Conservation (phyloP, 2,329 filamentous ascomycete genomes). For the Colletotrichum sublineola region DNA sequence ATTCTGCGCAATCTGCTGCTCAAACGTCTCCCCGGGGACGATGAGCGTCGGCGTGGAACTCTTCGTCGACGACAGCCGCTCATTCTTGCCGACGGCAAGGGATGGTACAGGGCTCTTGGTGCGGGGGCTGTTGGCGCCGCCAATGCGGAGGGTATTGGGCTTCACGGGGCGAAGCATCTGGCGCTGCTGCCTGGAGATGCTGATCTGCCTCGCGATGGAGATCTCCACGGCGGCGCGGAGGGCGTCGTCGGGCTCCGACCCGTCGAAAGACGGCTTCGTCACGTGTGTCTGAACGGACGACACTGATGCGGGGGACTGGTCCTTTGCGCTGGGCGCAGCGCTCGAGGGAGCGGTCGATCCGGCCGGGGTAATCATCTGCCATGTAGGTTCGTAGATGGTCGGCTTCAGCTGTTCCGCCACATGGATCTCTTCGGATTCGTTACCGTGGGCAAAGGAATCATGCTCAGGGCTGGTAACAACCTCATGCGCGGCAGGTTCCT, state of each 20-base stretch:
- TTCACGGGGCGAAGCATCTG: slow-evolving; percentile 70
- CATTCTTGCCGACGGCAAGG: slow-evolving; percentile 44
- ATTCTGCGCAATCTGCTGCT: slow-evolving; percentile 54
- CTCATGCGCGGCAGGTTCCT: slow-evolving; percentile 27
- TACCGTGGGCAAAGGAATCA: slow-evolving; percentile 46
- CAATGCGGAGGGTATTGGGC: slow-evolving; percentile 45
- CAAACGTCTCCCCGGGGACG: slow-evolving; percentile 50
- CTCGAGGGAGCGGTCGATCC: slow-evolving; percentile 44
- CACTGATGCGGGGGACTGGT: slow-evolving; percentile 50
- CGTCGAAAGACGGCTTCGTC: slow-evolving; percentile 54
- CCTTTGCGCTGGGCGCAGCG: slow-evolving; percentile 48
- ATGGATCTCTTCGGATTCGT: slow-evolving; percentile 46
- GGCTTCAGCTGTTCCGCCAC: slow-evolving; percentile 52
- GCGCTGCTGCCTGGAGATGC: slow-evolving; percentile 72
- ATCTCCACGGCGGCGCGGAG: slow-evolving; percentile 71
- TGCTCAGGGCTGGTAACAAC: slow-evolving; percentile 52
- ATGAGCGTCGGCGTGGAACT: slow-evolving; percentile 63
- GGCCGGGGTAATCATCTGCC: slow-evolving; percentile 62
- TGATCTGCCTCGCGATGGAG: slow-evolving; percentile 78
- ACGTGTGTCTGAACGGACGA: slow-evolving; percentile 52
- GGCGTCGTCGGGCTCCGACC: slow-evolving; percentile 53
- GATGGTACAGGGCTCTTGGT: slow-evolving; percentile 33
- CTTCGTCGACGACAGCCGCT: slow-evolving; percentile 54
- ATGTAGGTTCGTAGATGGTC: slow-evolving; percentile 57
- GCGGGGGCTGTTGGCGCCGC: slow-evolving; percentile 30